Conservation (phyloP, 2,329 filamentous ascomycete genomes). For the Claviceps purpurea region DNA sequence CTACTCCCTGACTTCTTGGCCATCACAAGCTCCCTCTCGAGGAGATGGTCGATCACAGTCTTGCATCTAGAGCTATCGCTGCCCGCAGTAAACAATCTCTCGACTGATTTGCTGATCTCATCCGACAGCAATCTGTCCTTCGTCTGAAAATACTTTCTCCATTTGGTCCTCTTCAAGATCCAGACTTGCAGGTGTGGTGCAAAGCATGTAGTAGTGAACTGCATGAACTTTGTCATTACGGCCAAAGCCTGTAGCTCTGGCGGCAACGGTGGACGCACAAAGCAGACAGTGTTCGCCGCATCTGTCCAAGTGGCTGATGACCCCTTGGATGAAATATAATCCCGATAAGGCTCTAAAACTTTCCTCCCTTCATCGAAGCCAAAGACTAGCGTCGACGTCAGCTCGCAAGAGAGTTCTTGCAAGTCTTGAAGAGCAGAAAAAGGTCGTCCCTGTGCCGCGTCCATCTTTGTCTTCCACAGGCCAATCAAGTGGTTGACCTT, state of each 20-base stretch:
- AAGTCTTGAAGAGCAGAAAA: conserved; percentile 19
- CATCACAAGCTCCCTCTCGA: conserved; percentile 1
- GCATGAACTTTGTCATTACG: not conserved
- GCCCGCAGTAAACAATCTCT: not conserved
- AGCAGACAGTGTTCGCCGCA: not conserved
- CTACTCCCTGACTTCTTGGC: conserved; percentile 17
- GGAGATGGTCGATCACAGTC: not conserved
- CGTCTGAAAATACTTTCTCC: conserved; percentile 2
- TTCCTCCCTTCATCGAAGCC: not conserved
- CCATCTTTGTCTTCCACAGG: conserved; percentile 18
- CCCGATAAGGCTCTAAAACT: not conserved
- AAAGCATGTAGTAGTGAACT: not conserved
- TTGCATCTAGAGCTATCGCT: not conserved
- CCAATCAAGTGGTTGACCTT: conserved; percentile 16
- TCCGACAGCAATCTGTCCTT: conserved; percentile 5
- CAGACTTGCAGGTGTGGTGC: conserved; percentile 14
- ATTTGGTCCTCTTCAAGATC: conserved; percentile 8
- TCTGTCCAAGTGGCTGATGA: not conserved
- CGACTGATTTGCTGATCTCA: conserved; percentile 1
- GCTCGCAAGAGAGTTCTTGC: conserved; percentile 16
- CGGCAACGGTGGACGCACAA: not conserved
- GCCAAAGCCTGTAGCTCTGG: not conserved
- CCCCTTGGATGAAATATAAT: not conserved
- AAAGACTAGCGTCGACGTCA: conserved; percentile 10
- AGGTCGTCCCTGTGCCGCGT: conserved; percentile 12